These are phyloP conservation scores for Solanum aculeatissimum DNA, from an alignment of 305 asterid genomes.

Conservation along the genomic window DNA sequence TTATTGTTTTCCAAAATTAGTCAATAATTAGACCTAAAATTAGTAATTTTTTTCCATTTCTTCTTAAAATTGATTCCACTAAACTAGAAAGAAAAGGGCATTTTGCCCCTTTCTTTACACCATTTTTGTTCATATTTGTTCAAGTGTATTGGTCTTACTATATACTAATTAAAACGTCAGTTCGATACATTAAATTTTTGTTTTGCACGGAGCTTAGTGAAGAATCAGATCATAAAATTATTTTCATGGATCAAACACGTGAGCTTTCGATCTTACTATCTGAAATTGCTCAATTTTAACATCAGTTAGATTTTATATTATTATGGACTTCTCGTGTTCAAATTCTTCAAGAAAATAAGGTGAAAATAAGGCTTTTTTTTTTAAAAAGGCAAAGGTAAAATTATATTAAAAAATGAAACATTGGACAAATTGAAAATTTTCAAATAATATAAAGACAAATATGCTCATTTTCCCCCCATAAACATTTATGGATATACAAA, in stretches of 20 bases:
- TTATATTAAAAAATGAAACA: neutral
- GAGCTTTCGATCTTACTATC: neutral
- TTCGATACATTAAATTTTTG: neutral
- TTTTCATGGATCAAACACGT: neutral
- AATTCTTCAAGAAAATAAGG: neutral
- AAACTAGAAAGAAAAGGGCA: neutral
- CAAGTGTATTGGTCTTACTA: too few relatives aligned
- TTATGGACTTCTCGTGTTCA: neutral
- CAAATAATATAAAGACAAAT: neutral
- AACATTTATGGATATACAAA: neutral
- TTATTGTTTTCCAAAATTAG: neutral
- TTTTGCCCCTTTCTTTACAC: neutral
- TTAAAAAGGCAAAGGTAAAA: neutral
- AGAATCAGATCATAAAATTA: fast-evolving
- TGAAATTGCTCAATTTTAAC: neutral
- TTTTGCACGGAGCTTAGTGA: neutral
- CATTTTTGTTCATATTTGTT: too few relatives aligned
- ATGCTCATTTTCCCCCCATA: neutral
- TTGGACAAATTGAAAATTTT: neutral
- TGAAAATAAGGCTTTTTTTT: too few relatives aligned
- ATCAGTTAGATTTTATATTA: neutral
- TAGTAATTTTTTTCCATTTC: neutral
- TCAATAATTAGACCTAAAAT: neutral
- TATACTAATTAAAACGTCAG: too few relatives aligned
- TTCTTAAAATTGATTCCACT: neutral